Percentiles rank a stretch among this genome's conserved stretches.
Conservation (phyloP, 2,329 filamentous ascomycete species). For the Parastagonospora avenae region DNA sequence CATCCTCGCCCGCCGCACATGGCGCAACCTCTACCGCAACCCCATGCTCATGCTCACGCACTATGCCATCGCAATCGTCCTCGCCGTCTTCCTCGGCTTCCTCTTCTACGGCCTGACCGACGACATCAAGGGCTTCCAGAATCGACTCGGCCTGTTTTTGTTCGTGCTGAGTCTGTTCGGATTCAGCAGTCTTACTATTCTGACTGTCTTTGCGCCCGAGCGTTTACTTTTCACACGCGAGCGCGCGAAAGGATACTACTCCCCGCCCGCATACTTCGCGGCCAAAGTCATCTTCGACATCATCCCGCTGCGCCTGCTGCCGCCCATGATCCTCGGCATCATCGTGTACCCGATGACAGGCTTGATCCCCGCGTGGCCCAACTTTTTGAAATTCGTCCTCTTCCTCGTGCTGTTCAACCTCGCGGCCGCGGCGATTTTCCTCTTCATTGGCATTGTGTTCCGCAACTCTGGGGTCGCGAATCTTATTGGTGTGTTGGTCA, state of each 20-base stretch:
- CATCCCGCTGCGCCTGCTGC: conserved; percentile 88
- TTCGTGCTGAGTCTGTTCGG: conserved; percentile 95
- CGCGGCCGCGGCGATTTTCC: conserved; percentile 87
- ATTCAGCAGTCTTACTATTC: conserved; percentile 91
- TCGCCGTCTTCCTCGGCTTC: conserved; percentile 92
- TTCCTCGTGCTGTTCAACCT: conserved; percentile 96
- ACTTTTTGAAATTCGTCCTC: conserved; percentile 90
- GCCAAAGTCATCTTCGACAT: conserved; percentile 99
- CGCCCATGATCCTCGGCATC: conserved; percentile 90
- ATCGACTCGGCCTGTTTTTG: conserved; percentile 95
- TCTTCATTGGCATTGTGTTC: conserved; percentile 96
- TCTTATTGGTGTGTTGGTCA: conserved; percentile 89
- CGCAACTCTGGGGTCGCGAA: conserved; percentile 91
- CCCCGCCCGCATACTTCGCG: conserved; percentile 89
- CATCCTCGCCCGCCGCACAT: conserved; percentile 88
- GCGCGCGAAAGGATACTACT: conserved; percentile 95
- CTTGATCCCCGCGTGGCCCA: conserved; percentile 76
- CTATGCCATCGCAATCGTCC: conserved; percentile 93
- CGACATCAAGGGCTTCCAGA: conserved; percentile 97
- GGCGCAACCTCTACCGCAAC: conserved; percentile 96
- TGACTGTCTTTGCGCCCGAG: conserved; percentile 92
- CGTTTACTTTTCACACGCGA: conserved; percentile 90
- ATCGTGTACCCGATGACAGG: conserved; percentile 99
- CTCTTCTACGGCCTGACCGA: conserved; percentile 96
- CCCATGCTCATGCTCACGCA: conserved; percentile 98